phyloP scores from a whole-genome alignment of 1,284 basidiomycete species.

The Ustilago crameri region DNA sequence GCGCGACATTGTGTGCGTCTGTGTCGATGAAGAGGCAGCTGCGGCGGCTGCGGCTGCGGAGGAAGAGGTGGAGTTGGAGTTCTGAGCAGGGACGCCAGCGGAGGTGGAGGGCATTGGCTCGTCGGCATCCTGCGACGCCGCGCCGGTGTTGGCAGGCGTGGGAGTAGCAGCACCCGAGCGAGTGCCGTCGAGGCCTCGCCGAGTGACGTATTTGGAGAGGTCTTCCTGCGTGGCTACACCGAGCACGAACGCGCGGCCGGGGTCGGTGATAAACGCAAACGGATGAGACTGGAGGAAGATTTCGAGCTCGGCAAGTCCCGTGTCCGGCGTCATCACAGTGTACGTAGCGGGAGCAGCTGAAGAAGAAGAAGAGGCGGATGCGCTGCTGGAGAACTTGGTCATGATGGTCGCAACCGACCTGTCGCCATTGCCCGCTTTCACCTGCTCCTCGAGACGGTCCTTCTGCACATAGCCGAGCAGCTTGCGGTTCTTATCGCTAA shows the following conservation, averaged over 20 bases:
- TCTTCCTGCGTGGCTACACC: constrained; percentile 62
- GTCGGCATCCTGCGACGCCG: constrained; percentile 20
- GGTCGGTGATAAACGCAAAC: constrained; percentile 65
- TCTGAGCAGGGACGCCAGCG: constrained; percentile 6
- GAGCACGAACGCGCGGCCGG: constrained; percentile 55
- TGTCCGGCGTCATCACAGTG: constrained; percentile 62
- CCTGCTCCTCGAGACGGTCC: constrained; percentile 46
- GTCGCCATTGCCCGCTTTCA: constrained; percentile 41
- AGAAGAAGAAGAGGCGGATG: constrained; percentile 17
- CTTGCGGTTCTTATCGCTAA: constrained; percentile 54
- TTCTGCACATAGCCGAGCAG: constrained; percentile 63
- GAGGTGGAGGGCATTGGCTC: constrained; percentile 42
- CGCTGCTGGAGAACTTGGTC: constrained; percentile 52
- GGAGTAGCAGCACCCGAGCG: constrained; percentile 44
- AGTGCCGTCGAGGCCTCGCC: constrained; percentile 49
- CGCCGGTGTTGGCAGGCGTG: constrained; percentile 25
- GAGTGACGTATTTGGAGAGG: constrained; percentile 55
- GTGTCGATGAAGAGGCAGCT: constrained; percentile 26
- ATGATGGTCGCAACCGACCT: constrained; percentile 49
- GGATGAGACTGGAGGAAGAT: constrained; percentile 60
- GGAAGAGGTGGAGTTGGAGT: constrained; percentile 15
- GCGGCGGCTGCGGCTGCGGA: constrained; percentile 26
- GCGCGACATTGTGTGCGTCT: constrained; percentile 59
- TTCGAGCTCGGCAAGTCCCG: constrained; percentile 63
- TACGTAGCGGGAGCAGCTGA: constrained; percentile 41